Evolutionary conservation across 73 alveolate genomes (phyloP), one percentile per base, ranked within the genome.

Genomic region (Paramecium sexaurelia): DNA sequence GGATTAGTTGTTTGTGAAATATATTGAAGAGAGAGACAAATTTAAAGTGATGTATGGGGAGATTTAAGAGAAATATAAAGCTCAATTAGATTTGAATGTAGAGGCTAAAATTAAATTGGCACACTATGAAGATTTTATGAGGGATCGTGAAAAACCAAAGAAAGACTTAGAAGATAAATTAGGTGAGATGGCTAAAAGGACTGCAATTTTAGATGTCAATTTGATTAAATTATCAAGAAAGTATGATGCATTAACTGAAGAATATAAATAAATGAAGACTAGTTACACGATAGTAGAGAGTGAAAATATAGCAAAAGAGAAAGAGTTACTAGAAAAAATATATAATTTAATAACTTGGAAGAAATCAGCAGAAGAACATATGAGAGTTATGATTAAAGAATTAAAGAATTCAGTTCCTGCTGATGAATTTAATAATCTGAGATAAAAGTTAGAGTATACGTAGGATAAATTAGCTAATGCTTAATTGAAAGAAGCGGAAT

Each of bases 181-280:
- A 20, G 96, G 92, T 0, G 97, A 87, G 85, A 66, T 82, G 71
- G 67, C 96, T 41, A 95, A 96, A 55, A 87, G 93, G 75, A 95
- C 92, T 33, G 94, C 98, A n/a, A 83, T 95, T 7, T 94, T 96
- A 19, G 98, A 96, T 55, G 97, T 96, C 3, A 96, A 95, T 85
- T 69, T 88, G 22, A 88, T 88, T 10, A 88, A 82, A 37, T 56
- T 88, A 20, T 37, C 91, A 39, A 88, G 94, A 88, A 88, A 88
- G 39, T 88, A 88, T 68, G 85, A 75, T 36, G 78, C 91, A 33
- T 88, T 88, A 11, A 36, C 55, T 17, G 94, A 88, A 33, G 94
- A 88, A 88, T 88, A 24, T 51, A 39, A 88, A 36, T 75, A 88
- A 29, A 32, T 88, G 55, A 88, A 37, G 24, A 55, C 39, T 7